Percentiles rank a stretch among this genome's conserved stretches.
phyloP scores from a whole-genome alignment of 2,329 filamentous ascomycete species.

The Arthrobotrys conoides region DNA sequence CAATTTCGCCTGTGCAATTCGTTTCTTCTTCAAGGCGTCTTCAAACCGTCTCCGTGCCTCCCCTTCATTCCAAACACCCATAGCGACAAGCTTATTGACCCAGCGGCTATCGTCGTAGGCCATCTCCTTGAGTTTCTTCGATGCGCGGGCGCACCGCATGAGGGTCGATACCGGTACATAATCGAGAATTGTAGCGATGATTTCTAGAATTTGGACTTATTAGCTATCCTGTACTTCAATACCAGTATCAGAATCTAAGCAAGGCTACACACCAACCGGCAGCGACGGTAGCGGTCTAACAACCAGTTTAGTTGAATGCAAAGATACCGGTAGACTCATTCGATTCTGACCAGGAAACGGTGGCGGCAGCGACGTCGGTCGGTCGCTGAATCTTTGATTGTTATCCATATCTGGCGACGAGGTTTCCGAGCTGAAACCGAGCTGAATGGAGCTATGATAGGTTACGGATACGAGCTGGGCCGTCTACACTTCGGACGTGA shows the following conservation, averaged over 20 bases:
- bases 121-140: constrained; percentile 93
- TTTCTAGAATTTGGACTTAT: constrained; percentile 73
- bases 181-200: constrained; percentile 88
- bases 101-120: constrained; percentile 98
- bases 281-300: constrained; percentile 48
- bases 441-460: constrained; percentile 8
- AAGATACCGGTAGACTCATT: constrained; percentile 42
- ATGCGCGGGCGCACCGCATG: constrained; percentile 85
- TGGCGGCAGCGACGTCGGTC: constrained; percentile 50
- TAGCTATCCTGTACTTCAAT: not conserved
- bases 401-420: constrained; percentile 30
- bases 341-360: constrained; percentile 54
- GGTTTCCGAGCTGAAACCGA: constrained; percentile 14
- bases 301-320: constrained; percentile 48
- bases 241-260: not conserved
- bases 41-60: constrained; percentile 88
- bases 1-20: constrained; percentile 72
- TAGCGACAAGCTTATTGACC: constrained; percentile 86
- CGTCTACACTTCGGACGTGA: constrained; percentile 10
- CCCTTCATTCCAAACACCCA: constrained; percentile 91
- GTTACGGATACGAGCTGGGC: constrained; percentile 13
- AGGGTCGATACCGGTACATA: constrained; percentile 89
- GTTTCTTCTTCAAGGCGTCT: constrained; percentile 75
- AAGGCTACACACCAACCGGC: constrained; percentile 39
- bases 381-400: constrained; percentile 21